Conservation (phyloP, 495 filamentous ascomycete genomes). For the Penicillium daleae region DNA sequence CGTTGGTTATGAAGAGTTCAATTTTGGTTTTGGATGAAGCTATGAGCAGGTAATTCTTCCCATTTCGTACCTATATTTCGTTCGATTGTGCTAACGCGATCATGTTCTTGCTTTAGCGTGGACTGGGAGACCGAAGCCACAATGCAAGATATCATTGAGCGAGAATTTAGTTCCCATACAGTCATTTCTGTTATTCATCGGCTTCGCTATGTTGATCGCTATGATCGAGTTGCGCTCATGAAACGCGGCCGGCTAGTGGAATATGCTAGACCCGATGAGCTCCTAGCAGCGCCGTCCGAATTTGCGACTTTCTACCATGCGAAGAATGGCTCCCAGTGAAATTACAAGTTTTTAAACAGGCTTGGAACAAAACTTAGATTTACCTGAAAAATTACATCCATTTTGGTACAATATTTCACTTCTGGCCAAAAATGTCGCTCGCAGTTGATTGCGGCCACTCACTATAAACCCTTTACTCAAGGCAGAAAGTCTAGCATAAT, state of each 20-base stretch:
- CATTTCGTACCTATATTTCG: neutral
- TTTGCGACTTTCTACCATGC: constrained; percentile 4
- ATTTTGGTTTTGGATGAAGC: constrained; percentile 36
- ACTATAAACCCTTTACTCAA: no score
- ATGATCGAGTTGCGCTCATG: constrained; percentile 41
- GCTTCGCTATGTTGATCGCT: constrained; percentile 49
- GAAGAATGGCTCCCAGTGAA: neutral
- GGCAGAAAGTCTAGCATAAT: no score
- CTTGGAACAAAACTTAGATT: no score
- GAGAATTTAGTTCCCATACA: constrained; percentile 53
- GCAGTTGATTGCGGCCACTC: no score
- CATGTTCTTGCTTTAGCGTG: constrained; percentile 29
- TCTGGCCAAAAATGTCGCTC: no score
- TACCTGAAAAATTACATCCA: no score
- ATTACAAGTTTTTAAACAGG: neutral
- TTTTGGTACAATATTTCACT: no score
- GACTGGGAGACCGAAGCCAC: constrained; percentile 50
- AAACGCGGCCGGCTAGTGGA: constrained; percentile 9
- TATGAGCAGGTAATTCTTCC: constrained; percentile 34
- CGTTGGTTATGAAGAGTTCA: constrained; percentile 15
- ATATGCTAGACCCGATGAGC: neutral
- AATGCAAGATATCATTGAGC: constrained; percentile 53
- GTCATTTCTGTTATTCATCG: constrained; percentile 60
- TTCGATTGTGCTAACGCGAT: neutral
- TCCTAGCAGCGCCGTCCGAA: neutral